A percentile compares a stretch with the other conserved stretches of the same genome.
These are phyloP conservation scores for Amniculicola lignicola DNA, from an alignment of 495 filamentous ascomycete species.

Conservation along the genomic window DNA sequence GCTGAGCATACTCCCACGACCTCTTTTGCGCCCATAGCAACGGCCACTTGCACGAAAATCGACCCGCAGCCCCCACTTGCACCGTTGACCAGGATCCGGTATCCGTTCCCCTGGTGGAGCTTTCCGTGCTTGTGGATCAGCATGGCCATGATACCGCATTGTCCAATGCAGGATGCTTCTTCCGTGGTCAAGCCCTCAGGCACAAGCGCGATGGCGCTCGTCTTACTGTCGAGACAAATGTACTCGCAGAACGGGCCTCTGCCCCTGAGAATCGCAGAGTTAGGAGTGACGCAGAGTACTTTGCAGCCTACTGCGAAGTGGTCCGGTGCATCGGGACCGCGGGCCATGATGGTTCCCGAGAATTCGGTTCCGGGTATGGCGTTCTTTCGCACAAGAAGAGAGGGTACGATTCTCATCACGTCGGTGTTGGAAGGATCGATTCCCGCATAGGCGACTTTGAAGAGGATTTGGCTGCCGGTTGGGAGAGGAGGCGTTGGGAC, in stretches of 20 bases:
- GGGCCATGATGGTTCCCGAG: slow-evolving; percentile 39
- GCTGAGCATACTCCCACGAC: slow-evolving; percentile 44
- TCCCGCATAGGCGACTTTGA: slow-evolving; percentile 42
- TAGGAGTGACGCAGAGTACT: slow-evolving; percentile 38
- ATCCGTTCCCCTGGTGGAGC: slow-evolving; percentile 1
- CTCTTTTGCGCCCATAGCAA: slow-evolving; percentile 38
- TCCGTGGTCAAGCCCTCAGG: slow-evolving; percentile 25
- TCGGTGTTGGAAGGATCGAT: slow-evolving; percentile 45
- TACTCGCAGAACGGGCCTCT: slow-evolving; percentile 42
- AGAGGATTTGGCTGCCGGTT: slow-evolving; percentile 35
- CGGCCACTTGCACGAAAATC: slow-evolving; percentile 43
- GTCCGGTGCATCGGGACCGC: slow-evolving; percentile 25
- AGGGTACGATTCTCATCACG: slow-evolving; percentile 38
- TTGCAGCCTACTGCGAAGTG: slow-evolving; percentile 33
- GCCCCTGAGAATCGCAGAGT: slow-evolving; percentile 13
- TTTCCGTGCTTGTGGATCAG: slow-evolving; percentile 29
- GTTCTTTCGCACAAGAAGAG: slow-evolving; percentile 37
- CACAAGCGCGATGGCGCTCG: slow-evolving; percentile 29
- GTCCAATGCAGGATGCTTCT: slow-evolving; percentile 39
- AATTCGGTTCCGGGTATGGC: slow-evolving; percentile 46
- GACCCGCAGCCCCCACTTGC: slow-evolving; percentile 45
- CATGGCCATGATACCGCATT: slow-evolving; percentile 39
- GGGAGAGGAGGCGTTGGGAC: not conserved
- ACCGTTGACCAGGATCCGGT: slow-evolving; percentile 40
- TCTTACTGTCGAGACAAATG: slow-evolving; percentile 32